Evolutionary conservation across 305 asterid species (phyloP).

Genomic region (Solanum chacoense): DNA sequence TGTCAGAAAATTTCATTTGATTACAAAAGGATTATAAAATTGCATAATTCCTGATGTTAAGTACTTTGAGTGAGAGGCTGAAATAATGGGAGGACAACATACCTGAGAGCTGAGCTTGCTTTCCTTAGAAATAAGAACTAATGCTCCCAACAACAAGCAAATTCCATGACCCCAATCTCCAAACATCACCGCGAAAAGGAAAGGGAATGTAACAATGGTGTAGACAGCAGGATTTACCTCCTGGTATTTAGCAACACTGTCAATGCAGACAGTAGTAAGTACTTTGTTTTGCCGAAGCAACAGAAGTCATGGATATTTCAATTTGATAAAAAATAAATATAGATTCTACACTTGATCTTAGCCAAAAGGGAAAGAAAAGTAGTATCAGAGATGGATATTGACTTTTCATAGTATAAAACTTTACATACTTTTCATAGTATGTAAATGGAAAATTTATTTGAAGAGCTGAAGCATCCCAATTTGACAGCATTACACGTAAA

Average conservation of each 20-base stretch:
- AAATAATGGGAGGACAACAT: conserved; percentile 13
- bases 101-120: conserved; percentile 83
- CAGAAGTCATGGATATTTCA: neutral
- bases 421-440: neutral
- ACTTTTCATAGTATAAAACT: neutral
- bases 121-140: conserved; percentile 67
- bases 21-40: neutral
- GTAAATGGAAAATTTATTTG: neutral
- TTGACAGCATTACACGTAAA: neutral
- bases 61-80: neutral
- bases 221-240: conserved; percentile 98
- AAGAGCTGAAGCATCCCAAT: neutral
- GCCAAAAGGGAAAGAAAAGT: neutral
- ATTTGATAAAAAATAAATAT: neutral
- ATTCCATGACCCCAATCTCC: conserved; percentile 99
- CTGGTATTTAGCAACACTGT: conserved; percentile 92
- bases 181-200: conserved; percentile 98
- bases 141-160: conserved; percentile 81
- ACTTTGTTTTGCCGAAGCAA: neutral
- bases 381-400: neutral
- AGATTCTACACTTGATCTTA: neutral
- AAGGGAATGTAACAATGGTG: conserved; percentile 85
- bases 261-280: neutral
- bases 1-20: conserved; percentile 22
- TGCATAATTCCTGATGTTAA: neutral